Evolutionary conservation across 176 grass and related monocot species (phyloP).

Genomic region (Oryza glaberrima): DNA sequence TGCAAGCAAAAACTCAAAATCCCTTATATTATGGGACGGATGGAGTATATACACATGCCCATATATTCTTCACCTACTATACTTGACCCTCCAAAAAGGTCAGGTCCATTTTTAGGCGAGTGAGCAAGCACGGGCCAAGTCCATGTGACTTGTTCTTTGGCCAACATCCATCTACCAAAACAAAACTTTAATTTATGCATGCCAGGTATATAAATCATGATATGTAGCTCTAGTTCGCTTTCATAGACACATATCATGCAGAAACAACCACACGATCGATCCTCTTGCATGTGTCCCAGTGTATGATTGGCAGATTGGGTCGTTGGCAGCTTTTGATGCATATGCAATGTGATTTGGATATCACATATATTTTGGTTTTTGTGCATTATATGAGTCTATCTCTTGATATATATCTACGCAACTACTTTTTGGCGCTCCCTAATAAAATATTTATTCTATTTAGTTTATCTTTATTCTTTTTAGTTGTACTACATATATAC

Average conservation of each 20-base stretch:
- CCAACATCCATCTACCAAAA: neutral
- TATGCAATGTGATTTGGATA: neutral
- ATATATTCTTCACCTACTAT: neutral
- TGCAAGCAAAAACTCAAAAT: no score
- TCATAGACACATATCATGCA: neutral
- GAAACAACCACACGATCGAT: neutral
- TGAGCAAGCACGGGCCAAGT: neutral
- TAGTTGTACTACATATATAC: no score
- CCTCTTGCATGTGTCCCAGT: neutral
- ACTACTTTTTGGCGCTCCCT: no score
- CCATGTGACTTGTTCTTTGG: neutral
- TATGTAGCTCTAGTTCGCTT: neutral
- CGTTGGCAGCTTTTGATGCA: neutral
- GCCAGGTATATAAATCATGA: neutral
- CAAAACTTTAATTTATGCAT: neutral
- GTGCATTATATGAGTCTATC: no score
- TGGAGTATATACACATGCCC: neutral
- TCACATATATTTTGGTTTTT: neutral
- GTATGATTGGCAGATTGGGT: neutral
- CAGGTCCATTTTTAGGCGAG: neutral
- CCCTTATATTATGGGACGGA: no score
- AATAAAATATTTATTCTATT: no score
- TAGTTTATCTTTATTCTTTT: no score
- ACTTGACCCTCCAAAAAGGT: neutral
- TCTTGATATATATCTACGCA: no score